These are phyloP conservation scores for Takashimella koratensis DNA, from an alignment of 1,284 basidiomycete genomes.

Conservation along the genomic window DNA sequence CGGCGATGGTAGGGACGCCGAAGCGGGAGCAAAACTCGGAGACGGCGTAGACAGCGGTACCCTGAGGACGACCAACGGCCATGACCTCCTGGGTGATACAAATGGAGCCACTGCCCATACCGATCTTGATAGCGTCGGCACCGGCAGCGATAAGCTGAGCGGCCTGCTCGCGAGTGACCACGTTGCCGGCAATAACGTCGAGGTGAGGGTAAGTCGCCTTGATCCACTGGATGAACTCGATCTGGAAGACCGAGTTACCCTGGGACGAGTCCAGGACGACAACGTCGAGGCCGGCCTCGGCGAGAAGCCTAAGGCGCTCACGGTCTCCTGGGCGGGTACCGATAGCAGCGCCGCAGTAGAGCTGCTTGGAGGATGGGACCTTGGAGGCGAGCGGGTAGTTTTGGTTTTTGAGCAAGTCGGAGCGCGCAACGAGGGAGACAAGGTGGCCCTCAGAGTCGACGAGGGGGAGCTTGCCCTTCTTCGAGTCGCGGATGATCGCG, in stretches of 20 bases:
- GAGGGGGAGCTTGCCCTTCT: slow-evolving; percentile 96
- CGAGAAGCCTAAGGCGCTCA: slow-evolving; percentile 78
- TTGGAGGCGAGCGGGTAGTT: slow-evolving; percentile 95
- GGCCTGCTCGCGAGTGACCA: slow-evolving; percentile 96
- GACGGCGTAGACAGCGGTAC: slow-evolving; percentile 91
- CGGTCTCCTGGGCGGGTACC: slow-evolving; percentile 89
- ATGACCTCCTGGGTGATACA: slow-evolving; percentile 99
- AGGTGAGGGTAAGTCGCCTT: slow-evolving; percentile 77
- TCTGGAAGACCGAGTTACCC: slow-evolving; percentile 90
- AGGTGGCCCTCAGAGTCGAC: slow-evolving; percentile 72
- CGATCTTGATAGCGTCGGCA: slow-evolving; percentile 88
- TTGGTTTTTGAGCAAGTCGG: slow-evolving; percentile 96
- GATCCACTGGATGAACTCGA: slow-evolving; percentile 95
- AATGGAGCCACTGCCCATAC: slow-evolving; percentile 98
- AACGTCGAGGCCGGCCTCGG: slow-evolving; percentile 93
- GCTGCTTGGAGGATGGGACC: slow-evolving; percentile 86
- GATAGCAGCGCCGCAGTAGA: slow-evolving; percentile 95
- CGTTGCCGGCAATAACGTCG: slow-evolving; percentile 95
- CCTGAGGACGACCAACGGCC: slow-evolving; percentile 98
- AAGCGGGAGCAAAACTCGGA: slow-evolving; percentile 85
- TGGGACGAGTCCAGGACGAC: slow-evolving; percentile 94
- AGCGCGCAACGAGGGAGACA: slow-evolving; percentile 84
- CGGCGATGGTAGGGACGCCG: slow-evolving; percentile 96
- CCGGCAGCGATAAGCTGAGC: slow-evolving; percentile 90
- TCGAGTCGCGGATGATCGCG: slow-evolving; percentile 88